Evolutionary conservation across 1,284 basidiomycete species (phyloP).

Genomic region (Rhodotorula sp.): DNA sequence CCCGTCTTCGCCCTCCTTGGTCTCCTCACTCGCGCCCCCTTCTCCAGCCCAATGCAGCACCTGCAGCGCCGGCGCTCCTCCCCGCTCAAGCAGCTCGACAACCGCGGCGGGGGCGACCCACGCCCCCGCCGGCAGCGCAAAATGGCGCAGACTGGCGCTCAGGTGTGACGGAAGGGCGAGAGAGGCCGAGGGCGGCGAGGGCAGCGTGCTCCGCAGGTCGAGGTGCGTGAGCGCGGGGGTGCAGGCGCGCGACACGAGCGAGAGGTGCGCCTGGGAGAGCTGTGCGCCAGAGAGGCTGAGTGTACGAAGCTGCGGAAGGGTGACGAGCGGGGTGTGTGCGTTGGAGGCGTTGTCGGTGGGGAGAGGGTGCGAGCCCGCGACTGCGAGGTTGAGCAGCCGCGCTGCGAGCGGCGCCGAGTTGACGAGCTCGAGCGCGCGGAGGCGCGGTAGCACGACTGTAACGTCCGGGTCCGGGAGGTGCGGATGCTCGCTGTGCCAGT

Average conservation of each 20-base stretch:
- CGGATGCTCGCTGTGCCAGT: constrained; percentile 1
- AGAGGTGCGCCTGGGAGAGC: constrained; percentile 4
- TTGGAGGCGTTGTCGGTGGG: too few relatives aligned
- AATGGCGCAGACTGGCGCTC: background rate
- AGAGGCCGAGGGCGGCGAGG: too few relatives aligned
- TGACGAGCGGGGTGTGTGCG: background rate
- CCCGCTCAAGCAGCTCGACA: background rate
- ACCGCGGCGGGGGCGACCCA: background rate
- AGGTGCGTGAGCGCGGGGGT: background rate
- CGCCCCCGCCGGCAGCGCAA: background rate
- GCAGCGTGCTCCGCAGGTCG: background rate
- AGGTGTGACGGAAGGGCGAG: background rate
- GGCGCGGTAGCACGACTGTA: background rate
- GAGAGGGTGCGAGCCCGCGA: background rate
- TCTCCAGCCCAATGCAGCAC: background rate
- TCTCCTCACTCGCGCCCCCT: background rate
- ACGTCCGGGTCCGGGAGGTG: constrained; percentile 8
- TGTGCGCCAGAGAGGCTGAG: background rate
- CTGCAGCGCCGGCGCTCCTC: background rate
- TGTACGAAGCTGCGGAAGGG: background rate
- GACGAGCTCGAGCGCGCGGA: background rate
- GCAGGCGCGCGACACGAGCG: background rate
- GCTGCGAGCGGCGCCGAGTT: constrained; percentile 5
- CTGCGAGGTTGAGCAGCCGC: constrained; percentile 9
- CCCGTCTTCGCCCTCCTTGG: background rate